Base-by-base conservation (phyloP, 129 eudicot genomes). In the Saussurea involucrata region DNA sequence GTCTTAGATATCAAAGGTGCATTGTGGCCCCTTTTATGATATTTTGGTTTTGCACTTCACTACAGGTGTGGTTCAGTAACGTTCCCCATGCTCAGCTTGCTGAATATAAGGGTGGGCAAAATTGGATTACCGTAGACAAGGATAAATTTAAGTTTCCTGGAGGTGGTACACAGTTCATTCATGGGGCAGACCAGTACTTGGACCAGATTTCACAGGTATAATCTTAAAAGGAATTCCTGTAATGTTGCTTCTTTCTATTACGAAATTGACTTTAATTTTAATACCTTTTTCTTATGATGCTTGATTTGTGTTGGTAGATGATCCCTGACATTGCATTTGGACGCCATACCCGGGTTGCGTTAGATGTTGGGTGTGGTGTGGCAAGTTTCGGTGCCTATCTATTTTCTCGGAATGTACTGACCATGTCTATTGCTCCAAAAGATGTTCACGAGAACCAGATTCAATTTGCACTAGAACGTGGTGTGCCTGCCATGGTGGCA, bases 401-500 rank as follows among this genome's bases (percentile, higher is more conserved):
- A 29, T 74, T 85, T 78, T 91, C 98, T 68, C 85, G 94, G 57
- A 88, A 91, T 76, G 98, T 95, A 17, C 84, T 90, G 68, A 91
- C 98, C 4, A 80, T 95, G 81, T 95, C 98, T 66, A 86, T 95
- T 63, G 98, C 98, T 66, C 98, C 97, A 77, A 95, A 95, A 83
- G 98, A 95, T 71, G 98, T 95, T 78, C 98, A 95, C 80, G 98
- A 95, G 83, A 95, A 95, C 78, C 98, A 95, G 72, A 91, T 95
- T 61, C 98, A 95, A 20, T 95, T 95, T 86, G 98, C 98, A 3
- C 93, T 95, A 60, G 98, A 95, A 71, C 97, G 98, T 70, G 98
- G 98, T 5, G 94, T 95, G 76, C 98, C 98, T 69, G 97, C 98
- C 63, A 95, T 95, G 98, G 94, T 92, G 74, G 88, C 97, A 55